These are phyloP conservation scores for Phoma sp. DNA, from an alignment of 2,329 filamentous ascomycete genomes.

Conservation along the genomic window DNA sequence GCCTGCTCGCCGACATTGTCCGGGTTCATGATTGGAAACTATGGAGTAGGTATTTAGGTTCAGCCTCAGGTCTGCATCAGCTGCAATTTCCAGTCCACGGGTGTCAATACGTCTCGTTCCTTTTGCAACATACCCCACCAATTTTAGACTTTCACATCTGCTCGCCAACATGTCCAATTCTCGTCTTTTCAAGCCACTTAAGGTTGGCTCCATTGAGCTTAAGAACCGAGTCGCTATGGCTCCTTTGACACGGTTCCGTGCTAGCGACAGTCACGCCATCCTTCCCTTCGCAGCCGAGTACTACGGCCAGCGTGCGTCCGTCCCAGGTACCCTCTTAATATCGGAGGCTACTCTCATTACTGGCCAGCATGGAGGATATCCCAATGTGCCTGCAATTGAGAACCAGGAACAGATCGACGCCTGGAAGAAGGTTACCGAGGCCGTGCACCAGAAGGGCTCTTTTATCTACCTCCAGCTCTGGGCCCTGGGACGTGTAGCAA, in stretches of 20 bases:
- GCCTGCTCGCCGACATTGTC: conserved; percentile 21
- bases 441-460: conserved; percentile 67
- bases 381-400: conserved; percentile 65
- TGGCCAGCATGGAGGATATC: conserved; percentile 55
- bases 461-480: conserved; percentile 70
- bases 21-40: conserved; percentile 18
- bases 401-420: conserved; percentile 55
- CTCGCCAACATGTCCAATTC: conserved; percentile 32
- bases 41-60: conserved; percentile 18
- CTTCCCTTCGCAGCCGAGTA: conserved; percentile 55
- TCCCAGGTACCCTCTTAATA: conserved; percentile 64
- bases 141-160: neutral
- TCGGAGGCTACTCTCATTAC: conserved; percentile 63
- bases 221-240: conserved; percentile 47
- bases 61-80: neutral
- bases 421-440: conserved; percentile 67
- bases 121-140: neutral
- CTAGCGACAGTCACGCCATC: conserved; percentile 57
- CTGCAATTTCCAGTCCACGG: neutral
- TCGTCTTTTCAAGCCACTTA: conserved; percentile 45
- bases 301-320: conserved; percentile 61
- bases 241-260: conserved; percentile 50
- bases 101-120: neutral
- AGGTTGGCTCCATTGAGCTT: conserved; percentile 42
- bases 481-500: conserved; percentile 63